Conservation (phyloP, 345 rosid species). For the Geranium rotundifolium region DNA sequence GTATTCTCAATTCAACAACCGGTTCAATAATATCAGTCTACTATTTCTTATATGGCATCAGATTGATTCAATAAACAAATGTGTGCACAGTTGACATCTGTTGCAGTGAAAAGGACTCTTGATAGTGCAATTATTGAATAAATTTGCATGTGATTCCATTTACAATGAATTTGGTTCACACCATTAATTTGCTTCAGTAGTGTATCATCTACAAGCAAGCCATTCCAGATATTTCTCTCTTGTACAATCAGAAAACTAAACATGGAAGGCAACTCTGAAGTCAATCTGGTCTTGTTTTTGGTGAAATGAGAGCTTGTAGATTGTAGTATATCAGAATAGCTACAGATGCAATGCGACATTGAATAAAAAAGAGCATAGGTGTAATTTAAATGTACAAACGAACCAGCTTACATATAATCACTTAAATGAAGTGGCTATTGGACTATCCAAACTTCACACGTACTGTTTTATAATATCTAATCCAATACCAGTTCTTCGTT, state of each 20-base stretch:
- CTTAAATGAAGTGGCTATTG: no score
- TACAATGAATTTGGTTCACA: neutral
- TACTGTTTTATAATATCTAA: no score
- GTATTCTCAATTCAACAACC: no score
- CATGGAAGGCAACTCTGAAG: neutral
- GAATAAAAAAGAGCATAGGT: no score
- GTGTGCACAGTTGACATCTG: neutral
- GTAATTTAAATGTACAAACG: no score
- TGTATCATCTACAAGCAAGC: neutral
- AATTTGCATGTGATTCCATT: neutral
- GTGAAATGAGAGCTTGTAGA: no score
- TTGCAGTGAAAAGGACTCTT: neutral
- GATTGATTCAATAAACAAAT: no score
- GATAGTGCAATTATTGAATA: neutral
- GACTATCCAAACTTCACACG: neutral
- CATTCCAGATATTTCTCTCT: neutral
- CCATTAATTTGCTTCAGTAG: neutral
- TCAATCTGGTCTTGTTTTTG: neutral
- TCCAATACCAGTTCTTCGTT: no score
- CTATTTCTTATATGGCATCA: no score
- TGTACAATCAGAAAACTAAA: neutral
- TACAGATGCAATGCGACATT: no score
- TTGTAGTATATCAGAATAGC: neutral
- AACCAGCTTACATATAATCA: no score
- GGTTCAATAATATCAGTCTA: no score